Conservation (phyloP, 106 monocot species). For the Ottelia alismoides region DNA sequence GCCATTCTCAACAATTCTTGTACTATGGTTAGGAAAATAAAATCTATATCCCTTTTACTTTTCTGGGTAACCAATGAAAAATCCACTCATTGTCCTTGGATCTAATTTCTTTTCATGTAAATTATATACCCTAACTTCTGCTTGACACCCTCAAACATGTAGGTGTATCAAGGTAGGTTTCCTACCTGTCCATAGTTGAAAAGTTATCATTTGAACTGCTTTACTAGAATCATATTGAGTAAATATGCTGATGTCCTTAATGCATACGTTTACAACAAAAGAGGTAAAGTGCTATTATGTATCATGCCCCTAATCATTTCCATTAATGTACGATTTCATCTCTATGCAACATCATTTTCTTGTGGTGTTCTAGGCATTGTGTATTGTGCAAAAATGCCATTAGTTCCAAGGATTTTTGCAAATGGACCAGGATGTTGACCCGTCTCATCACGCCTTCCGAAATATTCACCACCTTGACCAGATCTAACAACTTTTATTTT, state of each 20-base stretch:
- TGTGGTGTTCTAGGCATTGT: background rate
- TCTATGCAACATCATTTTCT: background rate
- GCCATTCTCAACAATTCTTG: background rate
- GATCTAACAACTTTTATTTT: slow-evolving; percentile 2
- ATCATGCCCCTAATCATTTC: background rate
- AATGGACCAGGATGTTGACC: background rate
- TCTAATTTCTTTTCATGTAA: background rate
- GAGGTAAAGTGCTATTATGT: background rate
- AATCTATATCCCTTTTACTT: background rate
- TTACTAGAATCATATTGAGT: background rate
- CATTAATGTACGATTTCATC: background rate
- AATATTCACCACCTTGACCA: background rate
- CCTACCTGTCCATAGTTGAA: background rate
- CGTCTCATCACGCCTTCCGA: background rate
- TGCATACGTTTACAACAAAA: background rate
- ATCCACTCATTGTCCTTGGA: background rate
- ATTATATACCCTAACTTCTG: background rate
- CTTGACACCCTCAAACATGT: background rate
- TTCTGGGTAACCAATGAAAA: background rate
- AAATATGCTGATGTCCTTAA: background rate
- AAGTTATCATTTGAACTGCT: background rate
- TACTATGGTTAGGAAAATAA: background rate
- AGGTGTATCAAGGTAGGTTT: background rate
- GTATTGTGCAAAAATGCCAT: background rate
- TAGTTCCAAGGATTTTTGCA: background rate